Evolutionary conservation across 768 basidiomycete genomes (phyloP).

Genomic region (Pholiota microspora): DNA sequence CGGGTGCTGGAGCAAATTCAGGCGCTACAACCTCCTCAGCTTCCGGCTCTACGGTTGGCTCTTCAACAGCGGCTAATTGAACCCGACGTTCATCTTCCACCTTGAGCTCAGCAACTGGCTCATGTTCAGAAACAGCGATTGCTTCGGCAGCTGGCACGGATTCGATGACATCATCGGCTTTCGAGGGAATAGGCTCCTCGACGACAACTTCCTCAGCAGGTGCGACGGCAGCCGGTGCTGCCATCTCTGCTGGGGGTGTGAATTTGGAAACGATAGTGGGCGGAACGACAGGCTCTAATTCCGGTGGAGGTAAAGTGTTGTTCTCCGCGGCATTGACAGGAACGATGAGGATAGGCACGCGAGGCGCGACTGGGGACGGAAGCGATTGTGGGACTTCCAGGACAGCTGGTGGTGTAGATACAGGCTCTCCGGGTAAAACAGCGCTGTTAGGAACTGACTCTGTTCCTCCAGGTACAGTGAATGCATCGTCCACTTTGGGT

Average conservation of each 20-base stretch:
- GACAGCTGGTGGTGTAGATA: slow-evolving; percentile 1
- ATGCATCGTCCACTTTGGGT: slow-evolving; percentile 23
- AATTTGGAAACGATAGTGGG: slow-evolving; percentile 1
- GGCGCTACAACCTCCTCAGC: not conserved
- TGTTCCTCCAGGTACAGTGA: slow-evolving; percentile 17
- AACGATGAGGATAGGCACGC: slow-evolving; percentile 35
- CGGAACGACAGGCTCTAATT: not conserved
- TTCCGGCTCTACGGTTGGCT: not conserved
- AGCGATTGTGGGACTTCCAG: slow-evolving; percentile 1
- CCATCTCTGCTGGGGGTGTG: not conserved
- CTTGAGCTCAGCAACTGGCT: not conserved
- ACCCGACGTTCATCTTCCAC: not conserved
- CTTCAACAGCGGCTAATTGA: not conserved
- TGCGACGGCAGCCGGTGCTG: not conserved
- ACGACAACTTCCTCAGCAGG: not conserved
- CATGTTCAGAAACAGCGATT: not conserved
- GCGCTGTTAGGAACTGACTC: slow-evolving; percentile 15
- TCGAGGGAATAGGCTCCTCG: not conserved
- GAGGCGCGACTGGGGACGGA: slow-evolving; percentile 25
- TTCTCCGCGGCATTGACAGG: slow-evolving; percentile 41
- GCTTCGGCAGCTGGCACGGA: not conserved
- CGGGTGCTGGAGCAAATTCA: not conserved
- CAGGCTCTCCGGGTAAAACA: slow-evolving; percentile 11
- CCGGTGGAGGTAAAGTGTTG: slow-evolving; percentile 23
- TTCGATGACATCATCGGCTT: not conserved